Conservation (phyloP, 768 basidiomycete genomes). For the Lentinula detonsa region DNA sequence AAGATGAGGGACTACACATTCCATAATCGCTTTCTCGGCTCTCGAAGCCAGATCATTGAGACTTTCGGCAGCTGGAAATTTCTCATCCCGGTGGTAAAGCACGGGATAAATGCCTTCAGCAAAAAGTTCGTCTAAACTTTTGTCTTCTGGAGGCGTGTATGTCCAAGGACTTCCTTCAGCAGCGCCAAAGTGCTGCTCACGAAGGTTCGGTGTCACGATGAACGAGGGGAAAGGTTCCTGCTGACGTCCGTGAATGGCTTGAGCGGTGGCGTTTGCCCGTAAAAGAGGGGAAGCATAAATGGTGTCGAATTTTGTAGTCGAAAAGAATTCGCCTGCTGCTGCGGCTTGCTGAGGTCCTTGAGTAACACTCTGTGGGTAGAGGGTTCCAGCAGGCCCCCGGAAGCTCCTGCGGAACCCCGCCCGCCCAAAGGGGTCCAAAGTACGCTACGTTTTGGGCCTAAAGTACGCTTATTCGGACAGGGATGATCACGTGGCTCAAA, state of each 20-base stretch:
- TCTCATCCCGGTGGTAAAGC: conserved; percentile 36
- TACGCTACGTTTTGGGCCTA: no score
- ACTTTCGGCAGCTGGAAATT: conserved; percentile 66
- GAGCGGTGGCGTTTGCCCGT: conserved; percentile 58
- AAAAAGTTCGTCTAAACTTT: conserved; percentile 38
- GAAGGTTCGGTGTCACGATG: conserved; percentile 44
- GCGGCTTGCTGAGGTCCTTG: conserved; percentile 43
- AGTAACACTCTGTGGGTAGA: neutral
- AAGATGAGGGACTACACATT: conserved; percentile 56
- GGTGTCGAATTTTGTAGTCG: conserved; percentile 39
- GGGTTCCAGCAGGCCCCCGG: no score
- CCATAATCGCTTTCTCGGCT: conserved; percentile 42
- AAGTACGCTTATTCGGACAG: no score
- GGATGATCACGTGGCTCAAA: no score
- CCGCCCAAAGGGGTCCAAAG: no score
- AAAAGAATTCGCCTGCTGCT: conserved; percentile 52
- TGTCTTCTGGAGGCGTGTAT: conserved; percentile 17
- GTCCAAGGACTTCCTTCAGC: conserved; percentile 64
- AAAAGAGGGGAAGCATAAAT: conserved; percentile 67
- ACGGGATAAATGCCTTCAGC: conserved; percentile 50
- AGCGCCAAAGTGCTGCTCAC: conserved; percentile 68
- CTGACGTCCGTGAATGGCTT: conserved; percentile 47
- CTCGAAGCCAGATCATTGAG: conserved; percentile 54
- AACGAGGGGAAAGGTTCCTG: conserved; percentile 49
- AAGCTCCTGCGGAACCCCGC: no score